phyloP scores from a whole-genome alignment of 495 filamentous ascomycete species.

The Physcia stellaris region DNA sequence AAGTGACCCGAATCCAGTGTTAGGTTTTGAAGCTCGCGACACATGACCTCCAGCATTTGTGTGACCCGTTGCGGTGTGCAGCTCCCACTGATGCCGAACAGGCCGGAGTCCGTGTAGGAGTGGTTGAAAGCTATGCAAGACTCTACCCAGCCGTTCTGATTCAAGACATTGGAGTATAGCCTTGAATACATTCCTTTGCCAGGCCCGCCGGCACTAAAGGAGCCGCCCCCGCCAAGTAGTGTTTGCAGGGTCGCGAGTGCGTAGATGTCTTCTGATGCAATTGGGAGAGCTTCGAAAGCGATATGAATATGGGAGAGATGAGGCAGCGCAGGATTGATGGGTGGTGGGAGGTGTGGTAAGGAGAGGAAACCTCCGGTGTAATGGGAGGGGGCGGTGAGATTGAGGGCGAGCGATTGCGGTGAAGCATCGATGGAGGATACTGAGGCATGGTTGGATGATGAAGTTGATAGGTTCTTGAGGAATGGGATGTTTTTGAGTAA shows the following conservation, averaged over 20 bases:
- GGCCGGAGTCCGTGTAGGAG: constrained; percentile 84
- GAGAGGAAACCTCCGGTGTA: constrained; percentile 91
- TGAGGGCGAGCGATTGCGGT: constrained; percentile 31
- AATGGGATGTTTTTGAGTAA: constrained; percentile 82
- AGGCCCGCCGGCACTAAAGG: constrained; percentile 92
- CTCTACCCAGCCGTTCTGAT: constrained; percentile 95
- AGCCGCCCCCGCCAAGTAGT: constrained; percentile 88
- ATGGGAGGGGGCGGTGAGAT: constrained; percentile 54
- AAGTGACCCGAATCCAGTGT: constrained; percentile 56
- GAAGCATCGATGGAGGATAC: constrained; percentile 31
- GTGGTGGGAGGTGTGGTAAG: constrained; percentile 64
- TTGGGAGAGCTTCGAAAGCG: constrained; percentile 89
- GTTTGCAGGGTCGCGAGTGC: constrained; percentile 94
- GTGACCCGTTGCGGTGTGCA: constrained; percentile 63
- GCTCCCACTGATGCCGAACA: constrained; percentile 84
- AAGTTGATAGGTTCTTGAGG: constrained; percentile 75
- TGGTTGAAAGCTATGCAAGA: constrained; percentile 93
- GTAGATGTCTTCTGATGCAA: constrained; percentile 84
- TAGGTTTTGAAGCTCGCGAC: constrained; percentile 69
- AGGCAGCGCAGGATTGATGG: constrained; percentile 64
- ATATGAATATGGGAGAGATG: constrained; percentile 83
- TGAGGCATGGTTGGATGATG: constrained; percentile 46
- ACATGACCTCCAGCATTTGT: constrained; percentile 86
- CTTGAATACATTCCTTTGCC: constrained; percentile 99
- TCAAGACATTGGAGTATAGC: constrained; percentile 92